These are phyloP conservation scores for Ceratorhiza oryzae-sativae DNA, from an alignment of 1,284 basidiomycete genomes.

Conservation along the genomic window DNA sequence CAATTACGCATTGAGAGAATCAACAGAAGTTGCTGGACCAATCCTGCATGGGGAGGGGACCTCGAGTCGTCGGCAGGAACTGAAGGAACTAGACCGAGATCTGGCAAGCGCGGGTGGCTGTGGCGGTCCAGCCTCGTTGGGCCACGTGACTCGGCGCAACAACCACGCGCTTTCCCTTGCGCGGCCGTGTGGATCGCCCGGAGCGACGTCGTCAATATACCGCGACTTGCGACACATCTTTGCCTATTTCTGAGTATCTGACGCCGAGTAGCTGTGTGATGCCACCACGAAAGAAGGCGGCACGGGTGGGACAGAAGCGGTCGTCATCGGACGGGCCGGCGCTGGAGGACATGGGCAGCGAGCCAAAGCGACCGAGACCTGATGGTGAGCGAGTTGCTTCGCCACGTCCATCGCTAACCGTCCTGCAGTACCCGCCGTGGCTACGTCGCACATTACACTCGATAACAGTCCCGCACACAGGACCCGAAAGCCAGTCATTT, in stretches of 20 bases:
- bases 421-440: neutral
- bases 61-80: too few species aligned
- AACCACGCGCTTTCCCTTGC: conserved; percentile 29
- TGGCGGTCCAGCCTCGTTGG: neutral
- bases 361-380: neutral
- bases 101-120: neutral
- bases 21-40: too few species aligned
- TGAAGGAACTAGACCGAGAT: neutral
- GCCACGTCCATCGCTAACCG: neutral
- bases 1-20: too few species aligned
- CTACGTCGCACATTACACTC: conserved; percentile 13
- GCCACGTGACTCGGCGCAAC: conserved; percentile 25
- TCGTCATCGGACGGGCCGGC: conserved; percentile 20
- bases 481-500: conserved; percentile 22
- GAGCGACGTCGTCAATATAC: conserved; percentile 15
- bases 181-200: conserved; percentile 11
- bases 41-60: too few species aligned
- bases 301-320: conserved; percentile 16
- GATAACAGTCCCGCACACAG: neutral
- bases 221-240: conserved; percentile 15
- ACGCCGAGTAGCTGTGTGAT: neutral
- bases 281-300: conserved; percentile 30
- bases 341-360: neutral
- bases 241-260: neutral
- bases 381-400: conserved; percentile 11